Percentiles rank a stretch among this genome's conserved stretches.
phyloP scores from a whole-genome alignment of 2,329 filamentous ascomycete species.

The Ilyonectria sp. region DNA sequence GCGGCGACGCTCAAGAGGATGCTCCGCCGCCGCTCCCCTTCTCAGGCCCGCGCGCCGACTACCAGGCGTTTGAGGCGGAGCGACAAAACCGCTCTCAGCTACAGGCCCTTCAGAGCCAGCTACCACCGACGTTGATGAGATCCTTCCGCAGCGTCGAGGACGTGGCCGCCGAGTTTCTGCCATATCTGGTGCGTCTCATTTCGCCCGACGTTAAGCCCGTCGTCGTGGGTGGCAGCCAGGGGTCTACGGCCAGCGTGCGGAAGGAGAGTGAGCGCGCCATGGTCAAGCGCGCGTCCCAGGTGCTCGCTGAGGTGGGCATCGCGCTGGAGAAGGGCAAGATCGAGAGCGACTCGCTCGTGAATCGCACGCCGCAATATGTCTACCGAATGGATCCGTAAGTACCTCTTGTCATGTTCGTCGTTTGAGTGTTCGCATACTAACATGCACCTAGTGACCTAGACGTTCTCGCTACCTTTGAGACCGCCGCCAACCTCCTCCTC shows the following conservation, averaged over 20 bases:
- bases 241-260: conserved; percentile 85
- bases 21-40: conserved; percentile 77
- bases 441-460: conserved; percentile 75
- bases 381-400: conserved; percentile 96
- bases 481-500: conserved; percentile 69
- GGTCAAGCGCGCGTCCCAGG: conserved; percentile 83
- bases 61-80: conserved; percentile 82
- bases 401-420: neutral
- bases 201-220: conserved; percentile 94
- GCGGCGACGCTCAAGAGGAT: conserved; percentile 61
- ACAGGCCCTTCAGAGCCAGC: conserved; percentile 78
- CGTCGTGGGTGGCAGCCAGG: conserved; percentile 78
- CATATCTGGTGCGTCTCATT: conserved; percentile 86
- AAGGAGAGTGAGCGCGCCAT: conserved; percentile 88
- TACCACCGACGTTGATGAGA: conserved; percentile 80
- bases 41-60: conserved; percentile 86
- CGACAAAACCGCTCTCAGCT: conserved; percentile 85
- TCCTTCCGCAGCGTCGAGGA: conserved; percentile 85
- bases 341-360: conserved; percentile 74
- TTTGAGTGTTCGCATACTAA: conserved; percentile 24
- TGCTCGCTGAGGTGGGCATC: conserved; percentile 87
- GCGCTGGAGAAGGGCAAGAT: conserved; percentile 85
- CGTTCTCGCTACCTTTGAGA: conserved; percentile 81
- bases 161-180: conserved; percentile 86
- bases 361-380: conserved; percentile 79